Evolutionary conservation across 441 rosid species (phyloP), one percentile per base, ranked within the genome.

Genomic region (Erodium moschatum): DNA sequence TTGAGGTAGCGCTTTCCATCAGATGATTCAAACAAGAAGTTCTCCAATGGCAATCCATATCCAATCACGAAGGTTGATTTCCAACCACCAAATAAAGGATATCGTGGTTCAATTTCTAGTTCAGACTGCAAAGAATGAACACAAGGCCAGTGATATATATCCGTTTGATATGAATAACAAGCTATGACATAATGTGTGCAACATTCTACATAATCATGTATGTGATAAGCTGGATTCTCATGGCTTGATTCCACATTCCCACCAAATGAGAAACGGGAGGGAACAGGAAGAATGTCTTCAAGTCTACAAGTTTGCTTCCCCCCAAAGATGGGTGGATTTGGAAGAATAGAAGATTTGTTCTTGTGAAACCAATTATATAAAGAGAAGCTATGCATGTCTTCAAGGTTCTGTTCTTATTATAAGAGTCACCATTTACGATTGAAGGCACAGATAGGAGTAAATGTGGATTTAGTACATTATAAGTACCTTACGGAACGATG

Each of bases 31-130:
- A 90, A 95, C 71, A 92, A 90, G 76, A 88, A 87, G 77, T 92
- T 97, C 76, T 92, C 82, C 83, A 90, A 78, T 5, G 97, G 99
- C 70, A 95, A 82, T 72, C 89, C 87, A 77, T 92, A 95, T 27
- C 97, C 99, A 69, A 92, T 85, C 54, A 92, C 75, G 78, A 95
- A 95, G 74, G 95, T 87, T 66, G 97, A 84, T 76, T 85, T 89
- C 99, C 99, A 92, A 67, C 98, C 98, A 78, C 99, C 99, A 84
- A 95, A 89, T 76, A 95, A 78, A 60, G 99, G 99, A 84, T 91
- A 92, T 2, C 97, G 87, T 1, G 97, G 97, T 76, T 92, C 93
- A 65, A 92, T 80, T 84, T 95, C 97, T 73, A 91, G 97, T 76
- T 95, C 97, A 35, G 97, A 89, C 97, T 91, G 96, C 81, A 83